Evolutionary conservation across 106 monocot genomes (phyloP).

Genomic region (Dendrobium huoshanense): DNA sequence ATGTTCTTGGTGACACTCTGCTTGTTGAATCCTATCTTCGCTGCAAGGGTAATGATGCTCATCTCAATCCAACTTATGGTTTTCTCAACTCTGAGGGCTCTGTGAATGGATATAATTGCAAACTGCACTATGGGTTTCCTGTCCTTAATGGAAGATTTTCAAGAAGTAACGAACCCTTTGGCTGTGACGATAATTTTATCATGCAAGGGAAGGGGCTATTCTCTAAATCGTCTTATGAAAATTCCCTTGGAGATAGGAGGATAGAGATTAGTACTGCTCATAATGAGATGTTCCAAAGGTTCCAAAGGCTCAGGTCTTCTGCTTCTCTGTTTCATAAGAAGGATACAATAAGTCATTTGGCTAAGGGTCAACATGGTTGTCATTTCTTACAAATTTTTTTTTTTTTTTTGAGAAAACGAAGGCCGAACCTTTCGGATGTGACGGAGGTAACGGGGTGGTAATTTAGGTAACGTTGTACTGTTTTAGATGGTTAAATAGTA

Average conservation of each 20-base stretch:
- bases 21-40: neutral
- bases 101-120: neutral
- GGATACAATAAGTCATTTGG: slow-evolving; percentile 19
- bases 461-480: slow-evolving; percentile 13
- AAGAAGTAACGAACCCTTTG: neutral
- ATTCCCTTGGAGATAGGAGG: neutral
- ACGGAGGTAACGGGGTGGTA: slow-evolving; percentile 43
- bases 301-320: neutral
- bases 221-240: neutral
- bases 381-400: slow-evolving; percentile 48
- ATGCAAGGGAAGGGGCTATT: neutral
- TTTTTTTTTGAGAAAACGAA: slow-evolving; percentile 30
- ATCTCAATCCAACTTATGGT: neutral
- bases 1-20: neutral
- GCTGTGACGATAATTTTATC: neutral
- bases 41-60: neutral
- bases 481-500: no score
- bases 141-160: neutral
- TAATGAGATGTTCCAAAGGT: neutral
- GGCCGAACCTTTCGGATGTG: slow-evolving; percentile 20
- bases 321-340: slow-evolving; percentile 6
- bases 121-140: neutral
- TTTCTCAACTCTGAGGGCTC: neutral
- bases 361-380: slow-evolving; percentile 57
- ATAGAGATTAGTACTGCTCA: neutral